Conservation (phyloP, 805 yeast species). For the Wickerhamiella kurtzmanii region DNA sequence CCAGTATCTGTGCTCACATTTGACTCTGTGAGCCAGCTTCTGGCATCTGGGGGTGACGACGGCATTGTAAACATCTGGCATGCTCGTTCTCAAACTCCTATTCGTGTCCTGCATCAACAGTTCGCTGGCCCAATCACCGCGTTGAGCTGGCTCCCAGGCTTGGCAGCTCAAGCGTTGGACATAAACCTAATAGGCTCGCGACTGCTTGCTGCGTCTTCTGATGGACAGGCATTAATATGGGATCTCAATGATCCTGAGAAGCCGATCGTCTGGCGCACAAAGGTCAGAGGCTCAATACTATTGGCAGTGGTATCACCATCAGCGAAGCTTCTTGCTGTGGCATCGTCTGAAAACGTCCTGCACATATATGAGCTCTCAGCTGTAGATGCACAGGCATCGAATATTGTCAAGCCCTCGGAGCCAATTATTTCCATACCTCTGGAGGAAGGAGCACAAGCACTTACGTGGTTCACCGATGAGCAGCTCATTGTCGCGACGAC, state of each 20-base stretch:
- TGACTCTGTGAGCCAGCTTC: conserved; percentile 36
- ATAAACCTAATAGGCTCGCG: conserved; percentile 6
- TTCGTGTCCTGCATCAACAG: conserved; percentile 16
- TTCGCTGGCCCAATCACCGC: conserved; percentile 19
- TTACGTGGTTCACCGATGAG: background rate
- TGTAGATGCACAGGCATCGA: background rate
- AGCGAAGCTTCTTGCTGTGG: background rate
- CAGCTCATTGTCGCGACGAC: background rate
- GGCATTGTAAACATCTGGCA: conserved; percentile 58
- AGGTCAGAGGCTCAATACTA: background rate
- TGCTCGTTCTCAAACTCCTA: conserved; percentile 37
- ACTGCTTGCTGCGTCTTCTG: conserved; percentile 11
- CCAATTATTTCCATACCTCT: background rate
- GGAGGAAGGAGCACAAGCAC: background rate
- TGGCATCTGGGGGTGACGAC: conserved; percentile 73
- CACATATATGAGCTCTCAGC: background rate
- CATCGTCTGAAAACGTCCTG: background rate
- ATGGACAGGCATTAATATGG: conserved; percentile 8
- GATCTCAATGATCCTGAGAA: conserved; percentile 4
- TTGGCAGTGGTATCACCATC: background rate
- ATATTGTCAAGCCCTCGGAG: background rate
- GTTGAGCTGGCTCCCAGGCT: conserved; percentile 9
- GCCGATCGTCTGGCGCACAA: background rate
- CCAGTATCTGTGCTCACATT: conserved; percentile 44
- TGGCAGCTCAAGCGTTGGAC: background rate